phyloP scores from a whole-genome alignment of 148 eudicot species.

The Dianthus caryophyllus region DNA sequence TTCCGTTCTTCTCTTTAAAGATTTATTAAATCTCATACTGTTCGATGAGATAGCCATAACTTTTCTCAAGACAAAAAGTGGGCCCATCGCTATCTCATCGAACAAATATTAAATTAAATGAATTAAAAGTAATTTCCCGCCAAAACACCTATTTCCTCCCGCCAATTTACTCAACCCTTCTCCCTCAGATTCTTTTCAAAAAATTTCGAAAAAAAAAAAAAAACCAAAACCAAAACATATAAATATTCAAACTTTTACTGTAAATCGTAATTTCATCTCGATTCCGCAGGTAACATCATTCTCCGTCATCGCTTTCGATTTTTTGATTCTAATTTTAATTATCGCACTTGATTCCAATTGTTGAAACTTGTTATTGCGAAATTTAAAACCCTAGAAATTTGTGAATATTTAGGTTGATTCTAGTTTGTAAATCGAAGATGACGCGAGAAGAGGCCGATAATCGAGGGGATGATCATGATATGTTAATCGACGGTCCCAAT shows the following conservation, averaged over 20 bases:
- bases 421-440: conserved; percentile 26
- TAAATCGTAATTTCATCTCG: background rate
- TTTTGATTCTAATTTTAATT: background rate
- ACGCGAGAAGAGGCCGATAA: conserved; percentile 42
- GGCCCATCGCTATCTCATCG: too few species aligned
- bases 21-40: too few species aligned
- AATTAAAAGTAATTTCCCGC: too few species aligned
- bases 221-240: too few species aligned
- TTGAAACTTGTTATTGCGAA: too few species aligned
- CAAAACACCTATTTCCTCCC: conserved; percentile 19
- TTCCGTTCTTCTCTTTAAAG: too few species aligned
- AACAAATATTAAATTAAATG: too few species aligned
- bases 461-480: conserved; percentile 60
- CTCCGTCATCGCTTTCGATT: background rate
- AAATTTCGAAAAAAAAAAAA: too few species aligned
- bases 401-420: conserved; percentile 15
- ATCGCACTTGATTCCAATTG: background rate
- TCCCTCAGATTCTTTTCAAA: background rate
- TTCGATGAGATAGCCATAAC: too few species aligned
- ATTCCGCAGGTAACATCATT: conserved; percentile 5
- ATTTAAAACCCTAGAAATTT: background rate
- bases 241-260: too few species aligned
- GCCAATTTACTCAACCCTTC: conserved; percentile 27
- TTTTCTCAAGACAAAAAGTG: too few species aligned
- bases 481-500: conserved; percentile 52